A percentile compares a stretch with the other conserved stretches of the same genome.
Conservation (phyloP, 768 basidiomycete species). For the Pluteus cervinus region DNA sequence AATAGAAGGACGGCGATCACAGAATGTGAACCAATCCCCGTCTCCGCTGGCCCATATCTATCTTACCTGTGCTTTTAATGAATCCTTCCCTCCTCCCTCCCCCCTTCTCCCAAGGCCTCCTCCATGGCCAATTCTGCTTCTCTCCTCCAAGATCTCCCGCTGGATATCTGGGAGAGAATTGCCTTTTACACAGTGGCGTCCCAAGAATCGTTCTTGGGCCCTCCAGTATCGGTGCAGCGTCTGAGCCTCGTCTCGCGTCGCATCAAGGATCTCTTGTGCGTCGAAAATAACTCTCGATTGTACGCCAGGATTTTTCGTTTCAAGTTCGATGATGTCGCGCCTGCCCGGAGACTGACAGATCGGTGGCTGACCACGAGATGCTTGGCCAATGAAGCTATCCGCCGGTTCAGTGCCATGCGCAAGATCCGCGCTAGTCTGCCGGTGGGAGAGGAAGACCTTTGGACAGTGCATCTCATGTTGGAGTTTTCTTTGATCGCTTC, state of each 20-base stretch:
- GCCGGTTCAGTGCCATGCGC: constrained; percentile 33
- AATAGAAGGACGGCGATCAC: constrained; percentile 26
- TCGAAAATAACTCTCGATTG: constrained; percentile 28
- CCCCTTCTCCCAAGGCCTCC: constrained; percentile 8
- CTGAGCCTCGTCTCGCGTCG: constrained; percentile 32
- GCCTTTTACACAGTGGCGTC: constrained; percentile 31
- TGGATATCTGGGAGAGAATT: constrained; percentile 33
- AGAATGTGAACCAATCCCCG: constrained; percentile 6
- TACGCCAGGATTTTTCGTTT: constrained; percentile 37
- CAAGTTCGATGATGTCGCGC: constrained; percentile 39
- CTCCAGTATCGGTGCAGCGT: constrained; percentile 31
- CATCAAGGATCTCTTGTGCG: constrained; percentile 28
- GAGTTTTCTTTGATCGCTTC: constrained; percentile 7
- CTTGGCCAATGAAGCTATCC: constrained; percentile 36
- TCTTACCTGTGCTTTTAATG: constrained; percentile 11
- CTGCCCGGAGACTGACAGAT: constrained; percentile 29
- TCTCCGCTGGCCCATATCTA: constrained; percentile 9
- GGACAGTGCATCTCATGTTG: constrained; percentile 48
- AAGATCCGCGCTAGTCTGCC: constrained; percentile 40
- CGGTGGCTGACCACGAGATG: constrained; percentile 30
- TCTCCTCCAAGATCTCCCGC: constrained; percentile 14
- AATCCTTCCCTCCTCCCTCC: constrained; percentile 6
- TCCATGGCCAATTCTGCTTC: constrained; percentile 11
- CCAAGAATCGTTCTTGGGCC: constrained; percentile 31
- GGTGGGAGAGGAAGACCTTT: constrained; percentile 41